Evolutionary conservation across 257 asterid species (phyloP), one percentile per base, ranked within the genome.

Genomic region (Scutellaria minor): DNA sequence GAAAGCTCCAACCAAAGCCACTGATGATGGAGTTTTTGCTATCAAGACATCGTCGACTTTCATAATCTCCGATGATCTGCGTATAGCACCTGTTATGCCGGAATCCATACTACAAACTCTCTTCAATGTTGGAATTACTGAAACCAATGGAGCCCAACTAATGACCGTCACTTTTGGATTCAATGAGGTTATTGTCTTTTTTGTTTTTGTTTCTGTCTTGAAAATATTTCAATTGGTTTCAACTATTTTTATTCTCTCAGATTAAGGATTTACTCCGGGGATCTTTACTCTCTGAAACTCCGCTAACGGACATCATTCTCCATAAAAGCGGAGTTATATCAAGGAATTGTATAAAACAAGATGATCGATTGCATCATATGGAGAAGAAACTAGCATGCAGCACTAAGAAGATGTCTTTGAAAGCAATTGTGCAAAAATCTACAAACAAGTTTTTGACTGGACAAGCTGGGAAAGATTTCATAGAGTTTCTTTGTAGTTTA

Each of bases 371-470:
- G 3, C 9, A 14, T 15, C 14, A 46, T 15, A 24, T 50, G 24
- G 31, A 11, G 11, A 7, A 13, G 1, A 51, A 20, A 47, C 31
- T 24, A 2, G 27, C 4, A 15, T 31, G 24, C 4, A 46, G 9
- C 31, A 24, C 77, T 10, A 52, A 42, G 76, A 71, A 72, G 75
- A 56, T 68, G 4, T 14, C 10, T 1, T 13, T 83, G 65, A 66
- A 64, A 65, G 41, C 46, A 42, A 42, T 42, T 42, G 47, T 42
- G 10, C 55, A 44, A 18, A 68, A 53, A 18, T 68, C 64, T 1
- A 48, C 22, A 0, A 13, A 45, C 5, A 37, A 67, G 50, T 7
- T 68, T 3, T 56, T 70, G 48, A 20, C 22, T 15, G 31, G 3
- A 15, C 44, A 47, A 1, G 68, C 53, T 1, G 57, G 46, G 12